Evolutionary conservation across 2,329 filamentous ascomycete species (phyloP).

Genomic region (Didymella glomerata): DNA sequence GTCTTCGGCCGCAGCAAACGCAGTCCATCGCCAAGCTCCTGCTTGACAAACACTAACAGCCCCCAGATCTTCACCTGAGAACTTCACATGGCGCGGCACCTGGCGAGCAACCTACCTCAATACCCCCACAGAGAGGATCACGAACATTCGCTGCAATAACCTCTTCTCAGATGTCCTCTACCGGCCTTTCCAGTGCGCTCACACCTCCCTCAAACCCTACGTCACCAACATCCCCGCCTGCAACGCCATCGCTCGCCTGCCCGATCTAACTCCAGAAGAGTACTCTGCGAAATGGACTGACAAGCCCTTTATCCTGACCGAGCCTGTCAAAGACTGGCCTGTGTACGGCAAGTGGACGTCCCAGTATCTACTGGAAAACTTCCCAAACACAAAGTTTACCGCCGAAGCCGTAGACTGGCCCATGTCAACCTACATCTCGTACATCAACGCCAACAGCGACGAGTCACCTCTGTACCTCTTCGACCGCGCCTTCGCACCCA

Average conservation of each 20-base stretch:
- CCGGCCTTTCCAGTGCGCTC: conserved; percentile 87
- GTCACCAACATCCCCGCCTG: conserved; percentile 72
- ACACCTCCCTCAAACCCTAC: conserved; percentile 74
- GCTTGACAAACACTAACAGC: conserved; percentile 1
- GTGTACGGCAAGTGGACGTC: conserved; percentile 78
- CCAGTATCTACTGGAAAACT: conserved; percentile 69
- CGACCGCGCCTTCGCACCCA: conserved; percentile 84
- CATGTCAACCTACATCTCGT: conserved; percentile 79
- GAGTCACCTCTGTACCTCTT: conserved; percentile 95
- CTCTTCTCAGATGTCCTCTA: conserved; percentile 92
- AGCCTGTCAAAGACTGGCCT: conserved; percentile 83
- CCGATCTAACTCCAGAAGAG: conserved; percentile 73
- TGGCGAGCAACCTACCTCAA: conserved; percentile 83
- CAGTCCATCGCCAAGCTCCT: neutral
- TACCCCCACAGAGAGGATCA: conserved; percentile 62
- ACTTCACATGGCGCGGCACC: conserved; percentile 77
- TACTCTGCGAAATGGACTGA: conserved; percentile 80
- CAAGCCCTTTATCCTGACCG: conserved; percentile 85
- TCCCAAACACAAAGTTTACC: conserved; percentile 75
- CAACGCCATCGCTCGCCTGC: conserved; percentile 77
- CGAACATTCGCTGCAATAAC: conserved; percentile 73
- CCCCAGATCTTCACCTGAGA: conserved; percentile 53
- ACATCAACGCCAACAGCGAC: conserved; percentile 80
- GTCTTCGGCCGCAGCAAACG: neutral
- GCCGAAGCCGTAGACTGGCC: conserved; percentile 96